Percentiles rank a stretch among this genome's conserved stretches.
Evolutionary conservation across 2,329 filamentous ascomycete species (phyloP).

Genomic region (Pyricularia pennisetigena): DNA sequence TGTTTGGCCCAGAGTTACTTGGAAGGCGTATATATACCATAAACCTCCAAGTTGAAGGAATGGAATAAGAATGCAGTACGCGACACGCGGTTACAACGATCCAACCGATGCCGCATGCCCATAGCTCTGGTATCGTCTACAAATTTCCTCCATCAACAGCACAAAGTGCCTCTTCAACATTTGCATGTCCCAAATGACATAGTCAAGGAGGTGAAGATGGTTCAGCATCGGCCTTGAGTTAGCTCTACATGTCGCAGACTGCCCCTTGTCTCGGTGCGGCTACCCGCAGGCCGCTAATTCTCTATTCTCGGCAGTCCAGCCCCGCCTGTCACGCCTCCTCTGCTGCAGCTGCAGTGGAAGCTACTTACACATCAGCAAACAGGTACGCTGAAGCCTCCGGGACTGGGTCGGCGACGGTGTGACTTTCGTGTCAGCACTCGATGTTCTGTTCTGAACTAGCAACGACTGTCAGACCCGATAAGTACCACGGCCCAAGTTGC

Average conservation of each 20-base stretch:
- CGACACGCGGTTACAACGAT: neutral
- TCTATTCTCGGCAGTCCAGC: neutral
- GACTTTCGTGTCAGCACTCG: neutral
- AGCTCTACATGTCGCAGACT: neutral
- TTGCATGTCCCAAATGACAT: neutral
- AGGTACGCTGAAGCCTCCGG: neutral
- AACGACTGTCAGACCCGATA: neutral
- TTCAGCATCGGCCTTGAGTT: neutral
- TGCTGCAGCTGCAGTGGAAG: neutral
- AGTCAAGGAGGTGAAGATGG: neutral
- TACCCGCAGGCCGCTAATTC: neutral
- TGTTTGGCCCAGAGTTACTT: neutral
- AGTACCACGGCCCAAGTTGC: neutral
- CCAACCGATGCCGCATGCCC: neutral
- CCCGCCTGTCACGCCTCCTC: neutral
- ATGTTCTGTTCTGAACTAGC: neutral
- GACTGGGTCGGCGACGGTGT: neutral
- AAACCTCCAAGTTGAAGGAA: neutral
- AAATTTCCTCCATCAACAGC: too few species aligned
- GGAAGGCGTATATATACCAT: neutral
- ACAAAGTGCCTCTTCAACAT: neutral
- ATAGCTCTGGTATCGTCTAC: neutral
- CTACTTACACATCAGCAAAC: neutral
- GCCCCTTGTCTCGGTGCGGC: neutral
- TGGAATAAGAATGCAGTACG: neutral